phyloP scores from a whole-genome alignment of 164 flowering plant genomes.

The Euptelea pleiosperma region DNA sequence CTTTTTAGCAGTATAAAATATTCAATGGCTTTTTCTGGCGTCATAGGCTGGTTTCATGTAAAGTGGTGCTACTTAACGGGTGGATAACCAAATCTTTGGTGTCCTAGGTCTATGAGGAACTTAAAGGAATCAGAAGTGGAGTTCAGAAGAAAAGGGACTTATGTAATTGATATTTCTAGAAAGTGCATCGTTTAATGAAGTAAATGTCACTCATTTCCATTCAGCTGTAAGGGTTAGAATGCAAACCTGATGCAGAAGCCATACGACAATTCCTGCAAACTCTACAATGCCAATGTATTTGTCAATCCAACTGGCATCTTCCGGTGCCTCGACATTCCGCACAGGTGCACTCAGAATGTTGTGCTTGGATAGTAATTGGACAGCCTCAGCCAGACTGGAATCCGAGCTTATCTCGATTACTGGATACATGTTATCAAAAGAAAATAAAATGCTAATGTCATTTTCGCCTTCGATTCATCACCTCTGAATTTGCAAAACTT shows the following conservation, averaged over 20 bases:
- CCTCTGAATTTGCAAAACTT: not conserved
- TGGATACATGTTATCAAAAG: conserved; percentile 22
- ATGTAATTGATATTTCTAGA: not conserved
- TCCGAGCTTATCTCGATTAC: conserved; percentile 85
- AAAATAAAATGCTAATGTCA: not conserved
- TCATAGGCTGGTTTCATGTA: not conserved
- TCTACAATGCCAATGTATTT: conserved; percentile 89
- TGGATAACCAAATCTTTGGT: not conserved
- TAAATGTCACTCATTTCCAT: too few species aligned
- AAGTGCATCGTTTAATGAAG: not conserved
- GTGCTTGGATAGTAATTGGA: conserved; percentile 59
- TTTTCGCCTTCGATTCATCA: not conserved
- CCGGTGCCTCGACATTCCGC: conserved; percentile 77
- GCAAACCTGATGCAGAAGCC: conserved; percentile 96
- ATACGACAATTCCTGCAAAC: conserved; percentile 90
- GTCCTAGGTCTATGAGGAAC: too few species aligned
- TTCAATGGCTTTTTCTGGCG: too few species aligned
- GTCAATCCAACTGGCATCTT: conserved; percentile 95
- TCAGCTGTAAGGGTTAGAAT: not conserved
- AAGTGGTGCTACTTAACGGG: not conserved
- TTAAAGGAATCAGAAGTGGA: too few species aligned
- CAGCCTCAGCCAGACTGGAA: conserved; percentile 83
- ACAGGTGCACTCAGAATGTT: conserved; percentile 92
- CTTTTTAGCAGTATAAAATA: too few species aligned
- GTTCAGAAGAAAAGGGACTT: not conserved